Evolutionary conservation across 768 basidiomycete species (phyloP).

Genomic region (Lepiota venenata): DNA sequence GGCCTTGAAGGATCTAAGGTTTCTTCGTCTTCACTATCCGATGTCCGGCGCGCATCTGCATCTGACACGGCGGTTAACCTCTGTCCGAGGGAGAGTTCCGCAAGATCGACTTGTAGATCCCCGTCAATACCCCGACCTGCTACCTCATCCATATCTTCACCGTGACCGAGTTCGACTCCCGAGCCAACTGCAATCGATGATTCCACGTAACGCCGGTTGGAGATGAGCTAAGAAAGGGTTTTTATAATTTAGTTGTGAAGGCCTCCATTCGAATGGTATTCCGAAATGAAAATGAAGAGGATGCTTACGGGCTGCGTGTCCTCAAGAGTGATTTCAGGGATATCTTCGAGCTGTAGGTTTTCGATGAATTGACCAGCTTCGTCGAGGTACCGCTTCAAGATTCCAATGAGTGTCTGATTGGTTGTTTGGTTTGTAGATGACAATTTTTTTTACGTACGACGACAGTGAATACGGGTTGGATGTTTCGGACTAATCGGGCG

Average conservation of each 20-base stretch:
- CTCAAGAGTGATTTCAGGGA: constrained; percentile 16
- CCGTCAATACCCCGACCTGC: constrained; percentile 55
- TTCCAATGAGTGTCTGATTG: constrained; percentile 11
- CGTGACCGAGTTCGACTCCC: constrained; percentile 64
- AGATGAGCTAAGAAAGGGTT: constrained; percentile 31
- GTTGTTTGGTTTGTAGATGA: constrained; percentile 1
- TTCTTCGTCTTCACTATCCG: constrained; percentile 45
- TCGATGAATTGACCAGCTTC: constrained; percentile 49
- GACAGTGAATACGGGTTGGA: constrained; percentile 55
- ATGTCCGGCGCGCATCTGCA: constrained; percentile 35
- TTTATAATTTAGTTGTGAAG: not conserved
- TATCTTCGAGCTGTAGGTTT: constrained; percentile 43
- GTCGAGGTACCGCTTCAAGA: constrained; percentile 49
- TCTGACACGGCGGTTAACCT: constrained; percentile 75
- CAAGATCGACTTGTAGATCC: constrained; percentile 75
- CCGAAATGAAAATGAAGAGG: not conserved
- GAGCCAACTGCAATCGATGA: constrained; percentile 59
- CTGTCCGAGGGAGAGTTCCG: constrained; percentile 91
- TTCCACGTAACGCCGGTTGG: constrained; percentile 70
- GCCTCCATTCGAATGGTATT: not conserved
- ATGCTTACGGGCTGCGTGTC: constrained; percentile 15
- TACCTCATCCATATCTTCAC: constrained; percentile 48
- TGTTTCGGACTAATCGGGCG: constrained; percentile 51
- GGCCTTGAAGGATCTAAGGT: constrained; percentile 17
- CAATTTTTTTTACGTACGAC: constrained; percentile 37